Evolutionary conservation across 176 grass and related monocot species (phyloP), one percentile per base, ranked within the genome.

Genomic region (Miscanthus lutarioriparius): DNA sequence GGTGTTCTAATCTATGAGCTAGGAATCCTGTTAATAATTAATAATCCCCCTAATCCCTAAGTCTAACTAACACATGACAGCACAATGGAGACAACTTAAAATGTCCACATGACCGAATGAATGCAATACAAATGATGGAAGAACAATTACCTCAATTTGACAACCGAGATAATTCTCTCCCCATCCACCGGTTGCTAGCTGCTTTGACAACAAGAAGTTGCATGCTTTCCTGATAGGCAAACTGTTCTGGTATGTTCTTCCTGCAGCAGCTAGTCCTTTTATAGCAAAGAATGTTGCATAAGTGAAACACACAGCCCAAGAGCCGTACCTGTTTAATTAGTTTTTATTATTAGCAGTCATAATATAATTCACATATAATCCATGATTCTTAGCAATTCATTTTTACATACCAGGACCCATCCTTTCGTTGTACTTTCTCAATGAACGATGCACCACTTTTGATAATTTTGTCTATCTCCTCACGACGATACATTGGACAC

Each of bases 271-370:
- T 74, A 74, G 49, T 74, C 43, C 71, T 74, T 49, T 74, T 27
- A 74, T 30, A 28, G 43, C 25, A 49, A 74, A 74, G 43, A 74
- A 74, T 8, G 71, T 49, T 48, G 43, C 72, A 74, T 74, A 51
- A 51, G 72, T 51, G 72, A 74, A 74, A 74, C 43, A 74, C 27
- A 74, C 71, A 48, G 25, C 71, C 71, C 71, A 74, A 49, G 71
- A 19, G 26, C 71, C 71, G 4, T 48, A 74, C 71, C 71, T 74
- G 71, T 74, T 27, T 72, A 45, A 45, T 44, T 45, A 17, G 1
- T 73, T 73, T 19, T 16, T 19, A 49, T 27, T 4, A 48, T 74
- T 47, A 74, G 71, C n/a, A 17, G n/a, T 9, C 56, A 49, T 45
- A 48, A 27, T 7, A 49, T 30, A 74, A 9, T 48, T 32, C 14